A percentile compares a stretch with the other conserved stretches of the same genome.
phyloP scores from a whole-genome alignment of 257 asterid genomes.

The Rubia yunnanensis region DNA sequence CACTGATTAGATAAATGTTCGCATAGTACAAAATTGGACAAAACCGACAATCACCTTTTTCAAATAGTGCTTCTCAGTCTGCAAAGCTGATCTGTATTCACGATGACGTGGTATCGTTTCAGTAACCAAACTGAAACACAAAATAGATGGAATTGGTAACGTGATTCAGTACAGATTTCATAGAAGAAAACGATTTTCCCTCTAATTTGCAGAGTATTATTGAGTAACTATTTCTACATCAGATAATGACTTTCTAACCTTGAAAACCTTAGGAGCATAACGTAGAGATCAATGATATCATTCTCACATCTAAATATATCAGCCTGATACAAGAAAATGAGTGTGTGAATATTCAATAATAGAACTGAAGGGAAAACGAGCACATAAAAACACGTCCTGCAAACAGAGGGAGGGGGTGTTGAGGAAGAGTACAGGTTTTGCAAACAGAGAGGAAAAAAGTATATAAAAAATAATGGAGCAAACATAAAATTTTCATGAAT shows the following conservation, averaged over 20 bases:
- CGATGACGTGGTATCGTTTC: conserved; percentile 95
- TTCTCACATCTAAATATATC: conserved; percentile 80
- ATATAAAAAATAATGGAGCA: background rate
- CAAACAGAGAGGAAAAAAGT: background rate
- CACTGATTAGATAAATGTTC: conserved; percentile 4
- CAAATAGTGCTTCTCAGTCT: conserved; percentile 46
- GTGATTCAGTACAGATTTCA: conserved; percentile 9
- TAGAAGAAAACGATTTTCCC: conserved; percentile 4
- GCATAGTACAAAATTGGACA: conserved; percentile 1
- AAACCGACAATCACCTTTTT: conserved; percentile 37
- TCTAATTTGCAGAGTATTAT: background rate
- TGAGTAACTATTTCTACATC: too few relatives aligned
- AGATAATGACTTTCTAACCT: conserved; percentile 49
- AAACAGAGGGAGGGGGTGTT: background rate
- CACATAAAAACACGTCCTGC: background rate
- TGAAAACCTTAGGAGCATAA: conserved; percentile 89
- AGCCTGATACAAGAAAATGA: conserved; percentile 45
- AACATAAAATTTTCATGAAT: background rate
- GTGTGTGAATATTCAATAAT: conserved; percentile 5
- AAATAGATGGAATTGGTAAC: conserved; percentile 23
- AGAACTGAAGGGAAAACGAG: background rate
- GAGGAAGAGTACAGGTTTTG: background rate
- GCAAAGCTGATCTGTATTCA: conserved; percentile 56
- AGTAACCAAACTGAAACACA: conserved; percentile 66
- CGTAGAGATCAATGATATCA: conserved; percentile 70